These are phyloP conservation scores for Afroboletus lepidellus DNA, from an alignment of 1,284 basidiomycete genomes.

Conservation along the genomic window DNA sequence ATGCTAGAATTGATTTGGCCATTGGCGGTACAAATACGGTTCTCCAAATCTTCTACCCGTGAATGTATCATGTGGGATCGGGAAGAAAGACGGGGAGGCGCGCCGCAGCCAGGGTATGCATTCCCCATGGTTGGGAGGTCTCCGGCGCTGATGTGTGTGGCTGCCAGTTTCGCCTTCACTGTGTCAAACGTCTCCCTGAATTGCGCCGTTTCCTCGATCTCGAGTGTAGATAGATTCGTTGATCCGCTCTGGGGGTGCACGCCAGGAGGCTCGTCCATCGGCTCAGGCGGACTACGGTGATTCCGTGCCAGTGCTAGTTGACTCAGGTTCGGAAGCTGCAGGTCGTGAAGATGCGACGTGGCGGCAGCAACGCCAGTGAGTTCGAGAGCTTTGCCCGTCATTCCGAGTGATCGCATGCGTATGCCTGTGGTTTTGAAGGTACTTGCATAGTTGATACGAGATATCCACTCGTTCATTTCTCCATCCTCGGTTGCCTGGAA, in stretches of 20 bases:
- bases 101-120: background rate
- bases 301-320: slow-evolving; percentile 47
- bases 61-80: slow-evolving; percentile 59
- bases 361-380: slow-evolving; percentile 83
- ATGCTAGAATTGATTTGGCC: slow-evolving; percentile 69
- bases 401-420: slow-evolving; percentile 72
- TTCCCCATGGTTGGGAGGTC: slow-evolving; percentile 12
- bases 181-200: slow-evolving; percentile 82
- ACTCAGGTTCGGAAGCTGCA: slow-evolving; percentile 40
- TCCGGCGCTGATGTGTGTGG: slow-evolving; percentile 35
- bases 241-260: slow-evolving; percentile 34
- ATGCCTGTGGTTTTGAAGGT: slow-evolving; percentile 88
- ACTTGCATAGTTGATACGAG: slow-evolving; percentile 92
- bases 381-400: slow-evolving; percentile 69
- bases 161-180: slow-evolving; percentile 80
- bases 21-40: slow-evolving; percentile 55
- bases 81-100: slow-evolving; percentile 14
- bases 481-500: slow-evolving; percentile 72
- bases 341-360: slow-evolving; percentile 71
- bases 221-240: slow-evolving; percentile 45
- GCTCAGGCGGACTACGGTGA: slow-evolving; percentile 29
- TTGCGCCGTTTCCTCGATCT: slow-evolving; percentile 56
- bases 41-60: slow-evolving; percentile 66
- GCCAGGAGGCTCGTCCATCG: slow-evolving; percentile 4
- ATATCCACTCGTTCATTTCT: slow-evolving; percentile 91